phyloP scores from a whole-genome alignment of 164 flowering plant genomes.

The Cinnamomum chago region DNA sequence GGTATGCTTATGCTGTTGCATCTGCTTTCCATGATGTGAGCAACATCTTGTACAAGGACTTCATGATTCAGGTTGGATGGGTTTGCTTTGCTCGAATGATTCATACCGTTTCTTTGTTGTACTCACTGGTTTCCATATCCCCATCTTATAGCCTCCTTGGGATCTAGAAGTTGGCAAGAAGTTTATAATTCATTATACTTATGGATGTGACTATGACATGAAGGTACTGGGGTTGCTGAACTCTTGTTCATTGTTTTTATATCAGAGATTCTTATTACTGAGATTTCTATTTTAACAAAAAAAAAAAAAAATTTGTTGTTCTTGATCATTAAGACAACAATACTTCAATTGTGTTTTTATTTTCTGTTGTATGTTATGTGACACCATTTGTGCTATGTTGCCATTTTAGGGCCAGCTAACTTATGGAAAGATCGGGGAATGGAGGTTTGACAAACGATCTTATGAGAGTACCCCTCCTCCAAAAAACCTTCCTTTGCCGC shows the following conservation, averaged over 20 bases:
- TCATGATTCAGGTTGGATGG: constrained; percentile 90
- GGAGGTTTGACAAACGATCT: constrained; percentile 97
- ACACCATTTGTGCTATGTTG: neutral
- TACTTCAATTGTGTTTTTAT: neutral
- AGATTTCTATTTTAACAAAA: neutral
- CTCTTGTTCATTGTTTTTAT: neutral
- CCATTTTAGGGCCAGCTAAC: constrained; percentile 65
- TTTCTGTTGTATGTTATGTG: neutral
- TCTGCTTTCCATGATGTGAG: constrained; percentile 87
- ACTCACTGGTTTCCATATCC: constrained; percentile 2
- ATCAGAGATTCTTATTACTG: neutral
- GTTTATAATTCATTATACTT: constrained; percentile 93
- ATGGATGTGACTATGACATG: constrained; percentile 93
- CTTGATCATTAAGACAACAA: neutral
- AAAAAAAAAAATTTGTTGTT: neutral
- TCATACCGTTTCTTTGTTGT: neutral
- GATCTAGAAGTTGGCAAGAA: constrained; percentile 70
- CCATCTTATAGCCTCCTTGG: constrained; percentile 84
- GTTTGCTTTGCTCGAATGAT: constrained; percentile 1
- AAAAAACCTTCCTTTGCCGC: constrained; percentile 78
- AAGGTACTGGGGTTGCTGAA: constrained; percentile 41
- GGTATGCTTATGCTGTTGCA: constrained; percentile 99
- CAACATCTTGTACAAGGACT: constrained; percentile 84
- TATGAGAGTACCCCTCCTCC: constrained; percentile 56
- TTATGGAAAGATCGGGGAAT: constrained; percentile 90